Base-by-base conservation (phyloP, 2,329 filamentous ascomycete species). In the Xenoacremonium recifei region DNA sequence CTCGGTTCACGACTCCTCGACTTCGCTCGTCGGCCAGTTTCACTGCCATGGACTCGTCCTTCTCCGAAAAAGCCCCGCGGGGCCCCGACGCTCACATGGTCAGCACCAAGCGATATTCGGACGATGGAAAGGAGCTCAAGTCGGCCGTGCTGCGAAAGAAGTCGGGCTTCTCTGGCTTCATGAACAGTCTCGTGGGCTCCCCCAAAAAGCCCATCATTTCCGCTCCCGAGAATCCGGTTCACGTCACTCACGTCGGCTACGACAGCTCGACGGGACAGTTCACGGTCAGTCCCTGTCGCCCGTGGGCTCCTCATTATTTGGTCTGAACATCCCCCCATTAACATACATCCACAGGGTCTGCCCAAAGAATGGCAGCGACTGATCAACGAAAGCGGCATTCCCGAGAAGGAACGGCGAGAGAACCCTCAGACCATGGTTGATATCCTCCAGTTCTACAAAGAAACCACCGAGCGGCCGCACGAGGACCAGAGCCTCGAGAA, bases 351-450 rank as follows among this genome's bases (percentile, higher is more conserved):
- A 48, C 60, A 93, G 90, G 93, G 93, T 50, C 77, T 99, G 20
- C 93, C 93, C 15, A 95, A 93, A 67, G 93, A 97, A 78, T 99
- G 93, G 93, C 92, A 97, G 70, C 85, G 89, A 48, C 80, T 96
- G 63, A 82, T 99, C 61, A 89, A 92, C 70, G 91, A 96, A 67
- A 96, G 89, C 66, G 93, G 93, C 51, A 96, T 99, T 59, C 88
- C 91, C 20, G 90, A 96, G 70, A 91, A 93, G 69, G 93, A 97
- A 65, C 87, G 95, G 66, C 88, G 92, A 64, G 87, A 96, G 67
- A 90, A 97, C 61, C 93, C 93, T 3, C 90, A 97, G 66, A 91
- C 92, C 45, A 90, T 96, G 70, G 85, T 95, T 61, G 88, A 97
- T 65, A 93, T 99, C 58, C 85, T 99, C 68, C 88, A 86, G 45